A percentile compares a stretch with the other conserved stretches of the same genome.
These are phyloP conservation scores for Isatis lusitanica DNA, from an alignment of 441 rosid species.

Conservation along the genomic window DNA sequence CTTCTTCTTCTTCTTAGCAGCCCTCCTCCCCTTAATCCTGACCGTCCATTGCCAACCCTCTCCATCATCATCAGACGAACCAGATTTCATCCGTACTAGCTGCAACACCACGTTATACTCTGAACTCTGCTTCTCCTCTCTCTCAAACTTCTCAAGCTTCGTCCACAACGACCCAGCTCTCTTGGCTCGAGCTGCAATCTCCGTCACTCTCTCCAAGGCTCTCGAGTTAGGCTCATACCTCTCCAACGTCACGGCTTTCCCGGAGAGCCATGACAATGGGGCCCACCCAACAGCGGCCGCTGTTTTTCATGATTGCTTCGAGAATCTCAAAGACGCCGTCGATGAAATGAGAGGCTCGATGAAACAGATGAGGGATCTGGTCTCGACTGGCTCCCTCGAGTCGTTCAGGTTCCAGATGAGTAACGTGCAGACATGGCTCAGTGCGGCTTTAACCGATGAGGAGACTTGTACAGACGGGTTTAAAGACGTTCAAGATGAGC, in stretches of 20 bases:
- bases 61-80: slow-evolving; percentile 29
- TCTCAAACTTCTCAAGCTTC: slow-evolving; percentile 56
- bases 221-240: slow-evolving; percentile 54
- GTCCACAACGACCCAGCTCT: slow-evolving; percentile 51
- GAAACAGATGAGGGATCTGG: slow-evolving; percentile 74
- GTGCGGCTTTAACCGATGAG: slow-evolving; percentile 90
- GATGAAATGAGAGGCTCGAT: slow-evolving; percentile 83
- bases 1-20: slow-evolving; percentile 23
- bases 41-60: slow-evolving; percentile 30
- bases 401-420: slow-evolving; percentile 69
- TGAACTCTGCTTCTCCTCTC: slow-evolving; percentile 67
- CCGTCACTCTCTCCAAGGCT: slow-evolving; percentile 53
- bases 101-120: slow-evolving; percentile 79
- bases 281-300: slow-evolving; percentile 49
- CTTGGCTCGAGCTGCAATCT: slow-evolving; percentile 68
- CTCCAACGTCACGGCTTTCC: slow-evolving; percentile 59
- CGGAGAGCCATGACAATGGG: slow-evolving; percentile 34
- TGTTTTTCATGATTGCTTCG: slow-evolving; percentile 81
- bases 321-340: slow-evolving; percentile 77
- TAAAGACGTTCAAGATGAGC: slow-evolving; percentile 53
- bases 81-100: slow-evolving; percentile 69
- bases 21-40: slow-evolving; percentile 30
- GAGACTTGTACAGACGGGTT: slow-evolving; percentile 93
- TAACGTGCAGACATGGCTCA: slow-evolving; percentile 95
- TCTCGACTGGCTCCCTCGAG: slow-evolving; percentile 39